Evolutionary conservation across 129 eudicot species (phyloP).

Genomic region (Chrysanthemum lavandulifolium): DNA sequence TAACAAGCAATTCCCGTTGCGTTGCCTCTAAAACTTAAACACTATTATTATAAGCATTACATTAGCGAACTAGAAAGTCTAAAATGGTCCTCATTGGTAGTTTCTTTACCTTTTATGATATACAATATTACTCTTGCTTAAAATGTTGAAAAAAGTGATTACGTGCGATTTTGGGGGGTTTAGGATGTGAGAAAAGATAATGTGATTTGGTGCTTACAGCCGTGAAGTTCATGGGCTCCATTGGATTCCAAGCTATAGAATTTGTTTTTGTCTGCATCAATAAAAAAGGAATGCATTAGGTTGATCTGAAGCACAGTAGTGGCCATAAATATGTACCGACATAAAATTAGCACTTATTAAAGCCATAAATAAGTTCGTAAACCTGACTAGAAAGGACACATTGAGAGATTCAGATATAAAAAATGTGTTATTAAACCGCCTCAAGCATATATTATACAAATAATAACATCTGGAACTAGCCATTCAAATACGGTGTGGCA

Average conservation of each 20-base stretch:
- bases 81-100: too few relatives aligned
- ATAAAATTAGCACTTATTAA: not conserved
- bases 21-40: not conserved
- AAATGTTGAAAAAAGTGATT: too few relatives aligned
- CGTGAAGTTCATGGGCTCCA: conserved; percentile 98
- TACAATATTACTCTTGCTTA: too few relatives aligned
- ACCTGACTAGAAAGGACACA: not conserved
- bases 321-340: not conserved
- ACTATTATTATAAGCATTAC: too few relatives aligned
- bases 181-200: not conserved
- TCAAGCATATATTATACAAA: not conserved
- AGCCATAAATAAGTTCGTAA: not conserved
- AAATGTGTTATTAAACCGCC: not conserved
- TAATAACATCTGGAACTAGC: too few relatives aligned
- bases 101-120: too few relatives aligned
- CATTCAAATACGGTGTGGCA: too few relatives aligned
- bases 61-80: too few relatives aligned
- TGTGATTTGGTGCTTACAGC: conserved; percentile 53
- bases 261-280: conserved; percentile 75
- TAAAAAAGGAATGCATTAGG: not conserved
- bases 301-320: conserved; percentile 5
- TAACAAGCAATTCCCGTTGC: not conserved
- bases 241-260: conserved; percentile 94
- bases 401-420: not conserved
- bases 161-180: too few relatives aligned